phyloP scores from a whole-genome alignment of 805 yeast genomes.

The Clavispora carvajalis region DNA sequence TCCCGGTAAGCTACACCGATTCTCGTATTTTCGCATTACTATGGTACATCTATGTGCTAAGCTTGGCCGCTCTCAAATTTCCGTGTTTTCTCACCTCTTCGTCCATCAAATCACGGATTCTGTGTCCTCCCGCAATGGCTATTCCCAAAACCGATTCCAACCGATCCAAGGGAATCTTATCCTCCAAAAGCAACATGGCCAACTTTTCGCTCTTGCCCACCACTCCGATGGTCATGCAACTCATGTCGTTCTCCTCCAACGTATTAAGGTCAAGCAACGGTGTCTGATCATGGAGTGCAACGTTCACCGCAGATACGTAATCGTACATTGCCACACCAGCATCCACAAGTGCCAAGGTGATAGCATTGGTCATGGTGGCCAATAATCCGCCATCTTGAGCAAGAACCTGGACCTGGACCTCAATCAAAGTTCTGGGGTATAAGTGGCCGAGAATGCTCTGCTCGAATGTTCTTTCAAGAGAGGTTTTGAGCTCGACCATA shows the following conservation, averaged over 20 bases:
- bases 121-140: conserved; percentile 83
- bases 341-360: conserved; percentile 84
- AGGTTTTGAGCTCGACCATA: conserved; percentile 59
- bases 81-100: conserved; percentile 76
- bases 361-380: conserved; percentile 75
- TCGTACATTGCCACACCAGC: conserved; percentile 95
- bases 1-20: too few relatives aligned
- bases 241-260: conserved; percentile 78
- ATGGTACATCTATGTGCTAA: conserved; percentile 9
- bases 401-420: conserved; percentile 67
- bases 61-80: conserved; percentile 46
- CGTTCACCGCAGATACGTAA: conserved; percentile 73
- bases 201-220: conserved; percentile 79
- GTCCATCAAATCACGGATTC: conserved; percentile 82
- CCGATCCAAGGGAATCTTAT: conserved; percentile 76
- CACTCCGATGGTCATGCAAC: conserved; percentile 75
- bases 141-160: conserved; percentile 71
- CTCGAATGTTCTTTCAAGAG: conserved; percentile 64
- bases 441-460: conserved; percentile 69
- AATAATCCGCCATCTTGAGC: conserved; percentile 89
- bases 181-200: conserved; percentile 72
- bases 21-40: not conserved
- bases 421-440: conserved; percentile 81
- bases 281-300: conserved; percentile 70
- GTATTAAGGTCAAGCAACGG: conserved; percentile 80